A percentile compares a stretch with the other conserved stretches of the same genome.
These are phyloP conservation scores for Tilletia walkeri DNA, from an alignment of 1,284 basidiomycete species.

Conservation along the genomic window DNA sequence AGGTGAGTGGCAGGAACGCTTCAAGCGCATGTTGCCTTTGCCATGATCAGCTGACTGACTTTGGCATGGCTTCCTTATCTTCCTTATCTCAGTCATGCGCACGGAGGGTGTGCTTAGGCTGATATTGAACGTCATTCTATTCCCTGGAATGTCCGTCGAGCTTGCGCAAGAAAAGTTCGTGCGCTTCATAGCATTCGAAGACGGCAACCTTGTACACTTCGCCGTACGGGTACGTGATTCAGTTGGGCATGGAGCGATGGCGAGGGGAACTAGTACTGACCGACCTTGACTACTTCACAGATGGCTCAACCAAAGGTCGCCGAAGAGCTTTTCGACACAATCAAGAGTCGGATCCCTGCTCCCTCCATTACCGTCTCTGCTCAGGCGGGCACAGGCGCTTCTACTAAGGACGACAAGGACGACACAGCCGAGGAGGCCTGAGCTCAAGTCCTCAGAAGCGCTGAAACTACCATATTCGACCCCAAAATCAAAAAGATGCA, in stretches of 20 bases:
- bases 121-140: conserved; percentile 79
- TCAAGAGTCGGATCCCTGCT: conserved; percentile 3
- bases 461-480: too few species aligned
- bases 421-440: neutral
- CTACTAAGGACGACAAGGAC: neutral
- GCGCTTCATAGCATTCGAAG: conserved; percentile 49
- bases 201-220: conserved; percentile 44
- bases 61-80: neutral
- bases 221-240: conserved; percentile 42
- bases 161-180: conserved; percentile 65
- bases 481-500: too few species aligned
- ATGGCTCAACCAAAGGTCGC: conserved; percentile 7
- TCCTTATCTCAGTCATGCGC: conserved; percentile 73
- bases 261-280: neutral
- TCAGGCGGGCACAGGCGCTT: neutral
- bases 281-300: neutral
- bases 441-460: too few species aligned
- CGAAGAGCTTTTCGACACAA: conserved; percentile 1
- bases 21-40: neutral
- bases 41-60: neutral
- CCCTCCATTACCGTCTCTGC: neutral
- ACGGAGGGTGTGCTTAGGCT: conserved; percentile 85
- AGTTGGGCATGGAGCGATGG: neutral
- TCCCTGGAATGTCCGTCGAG: conserved; percentile 77
- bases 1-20: neutral